These are phyloP conservation scores for Voacanga thouarsii DNA, from an alignment of 257 asterid genomes.

Conservation along the genomic window DNA sequence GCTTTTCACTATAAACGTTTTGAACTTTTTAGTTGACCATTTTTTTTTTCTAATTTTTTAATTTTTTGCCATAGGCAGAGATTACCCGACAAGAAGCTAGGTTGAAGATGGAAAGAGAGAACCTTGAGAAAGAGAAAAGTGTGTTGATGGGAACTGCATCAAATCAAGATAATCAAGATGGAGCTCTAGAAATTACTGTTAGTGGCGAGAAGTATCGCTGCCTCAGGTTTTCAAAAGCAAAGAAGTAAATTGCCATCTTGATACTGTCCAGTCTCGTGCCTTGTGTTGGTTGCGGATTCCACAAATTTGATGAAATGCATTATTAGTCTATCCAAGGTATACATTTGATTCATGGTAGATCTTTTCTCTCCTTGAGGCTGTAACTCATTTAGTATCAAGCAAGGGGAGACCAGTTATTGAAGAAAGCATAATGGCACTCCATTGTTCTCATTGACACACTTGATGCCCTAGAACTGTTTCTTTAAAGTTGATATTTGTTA, in stretches of 20 bases:
- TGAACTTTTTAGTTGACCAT: conserved; percentile 8
- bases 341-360: background rate
- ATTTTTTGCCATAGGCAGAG: conserved; percentile 64
- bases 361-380: background rate
- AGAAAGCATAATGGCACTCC: background rate
- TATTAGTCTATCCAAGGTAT: background rate
- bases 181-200: conserved; percentile 96
- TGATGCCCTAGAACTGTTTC: background rate
- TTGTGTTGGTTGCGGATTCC: background rate
- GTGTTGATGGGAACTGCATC: conserved; percentile 99
- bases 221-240: conserved; percentile 95
- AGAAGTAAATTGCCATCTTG: conserved; percentile 48
- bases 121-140: conserved; percentile 94
- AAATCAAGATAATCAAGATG: conserved; percentile 97
- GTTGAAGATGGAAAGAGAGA: conserved; percentile 87
- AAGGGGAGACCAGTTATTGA: background rate
- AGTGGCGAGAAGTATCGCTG: conserved; percentile 98
- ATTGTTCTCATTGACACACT: background rate
- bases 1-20: background rate
- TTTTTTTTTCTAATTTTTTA: too few relatives aligned
- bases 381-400: background rate
- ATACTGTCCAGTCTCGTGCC: too few relatives aligned
- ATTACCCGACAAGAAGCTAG: conserved; percentile 95
- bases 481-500: background rate
- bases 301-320: background rate